Evolutionary conservation across 2,329 filamentous ascomycete genomes (phyloP).

Genomic region (Penicillium sp.): DNA sequence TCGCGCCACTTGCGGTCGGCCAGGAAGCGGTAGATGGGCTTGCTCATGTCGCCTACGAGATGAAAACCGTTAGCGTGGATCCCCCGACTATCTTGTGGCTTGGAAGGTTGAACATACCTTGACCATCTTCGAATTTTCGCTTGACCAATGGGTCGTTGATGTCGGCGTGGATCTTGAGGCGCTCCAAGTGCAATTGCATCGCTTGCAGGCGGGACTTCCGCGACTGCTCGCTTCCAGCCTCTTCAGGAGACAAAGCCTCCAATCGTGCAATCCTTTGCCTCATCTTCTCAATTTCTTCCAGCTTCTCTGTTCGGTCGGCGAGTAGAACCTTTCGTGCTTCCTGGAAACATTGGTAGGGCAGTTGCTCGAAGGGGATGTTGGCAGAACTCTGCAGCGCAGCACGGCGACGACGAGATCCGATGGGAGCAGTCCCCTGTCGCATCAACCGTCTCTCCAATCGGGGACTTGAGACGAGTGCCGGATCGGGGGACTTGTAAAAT

Average conservation of each 20-base stretch:
- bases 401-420: slow-evolving; percentile 81
- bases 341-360: slow-evolving; percentile 97
- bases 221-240: slow-evolving; percentile 58
- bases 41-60: slow-evolving; percentile 80
- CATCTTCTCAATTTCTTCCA: slow-evolving; percentile 65
- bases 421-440: slow-evolving; percentile 62
- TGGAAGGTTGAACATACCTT: slow-evolving; percentile 55
- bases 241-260: slow-evolving; percentile 54
- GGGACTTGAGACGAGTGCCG: slow-evolving; percentile 61
- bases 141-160: slow-evolving; percentile 94
- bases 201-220: slow-evolving; percentile 65
- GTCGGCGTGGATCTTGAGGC: slow-evolving; percentile 82
- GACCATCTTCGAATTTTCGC: slow-evolving; percentile 86
- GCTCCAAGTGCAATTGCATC: slow-evolving; percentile 67
- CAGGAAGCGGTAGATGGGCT: slow-evolving; percentile 90
- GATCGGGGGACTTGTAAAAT: slow-evolving; percentile 51
- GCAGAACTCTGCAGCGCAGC: slow-evolving; percentile 61
- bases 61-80: slow-evolving; percentile 19
- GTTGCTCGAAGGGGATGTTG: slow-evolving; percentile 79
- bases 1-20: slow-evolving; percentile 82
- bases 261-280: slow-evolving; percentile 64
- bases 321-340: slow-evolving; percentile 81
- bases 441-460: slow-evolving; percentile 65
- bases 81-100: neutral
- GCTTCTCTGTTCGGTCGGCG: slow-evolving; percentile 74